Percentiles rank a stretch among this genome's conserved stretches.
Conservation (phyloP, 441 rosid genomes). For the Kokia cookei region DNA sequence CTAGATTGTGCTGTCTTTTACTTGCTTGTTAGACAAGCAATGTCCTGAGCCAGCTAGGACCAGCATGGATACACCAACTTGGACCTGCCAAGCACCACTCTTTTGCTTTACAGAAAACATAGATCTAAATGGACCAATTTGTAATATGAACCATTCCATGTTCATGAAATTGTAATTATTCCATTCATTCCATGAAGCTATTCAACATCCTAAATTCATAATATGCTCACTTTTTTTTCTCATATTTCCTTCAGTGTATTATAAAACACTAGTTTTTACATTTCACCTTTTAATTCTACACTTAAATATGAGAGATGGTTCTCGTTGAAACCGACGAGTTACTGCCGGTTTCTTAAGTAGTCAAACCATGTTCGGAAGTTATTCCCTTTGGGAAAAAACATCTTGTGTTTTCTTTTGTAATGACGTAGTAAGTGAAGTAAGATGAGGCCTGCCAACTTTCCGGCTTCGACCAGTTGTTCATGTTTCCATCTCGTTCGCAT, state of each 20-base stretch:
- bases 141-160: too few relatives aligned
- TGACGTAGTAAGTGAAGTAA: conserved; percentile 4
- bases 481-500: conserved; percentile 23
- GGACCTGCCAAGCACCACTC: too few relatives aligned
- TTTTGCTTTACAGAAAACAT: too few relatives aligned
- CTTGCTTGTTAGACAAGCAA: too few relatives aligned
- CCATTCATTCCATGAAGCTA: too few relatives aligned
- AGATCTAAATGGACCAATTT: too few relatives aligned
- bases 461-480: conserved; percentile 47
- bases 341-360: conserved; percentile 10
- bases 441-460: conserved; percentile 56
- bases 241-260: not conserved
- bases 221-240: not conserved
- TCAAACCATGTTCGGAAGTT: conserved; percentile 12
- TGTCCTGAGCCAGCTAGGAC: too few relatives aligned
- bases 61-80: too few relatives aligned
- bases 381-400: conserved; percentile 26
- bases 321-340: conserved; percentile 12
- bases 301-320: conserved; percentile 20
- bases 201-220: too few relatives aligned
- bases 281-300: conserved; percentile 1
- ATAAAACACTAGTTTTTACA: conserved; percentile 6
- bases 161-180: too few relatives aligned
- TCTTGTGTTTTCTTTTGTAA: not conserved
- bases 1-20: too few relatives aligned